These are phyloP conservation scores for Solanum tarapatanum DNA, from an alignment of 257 asterid genomes.

Conservation along the genomic window DNA sequence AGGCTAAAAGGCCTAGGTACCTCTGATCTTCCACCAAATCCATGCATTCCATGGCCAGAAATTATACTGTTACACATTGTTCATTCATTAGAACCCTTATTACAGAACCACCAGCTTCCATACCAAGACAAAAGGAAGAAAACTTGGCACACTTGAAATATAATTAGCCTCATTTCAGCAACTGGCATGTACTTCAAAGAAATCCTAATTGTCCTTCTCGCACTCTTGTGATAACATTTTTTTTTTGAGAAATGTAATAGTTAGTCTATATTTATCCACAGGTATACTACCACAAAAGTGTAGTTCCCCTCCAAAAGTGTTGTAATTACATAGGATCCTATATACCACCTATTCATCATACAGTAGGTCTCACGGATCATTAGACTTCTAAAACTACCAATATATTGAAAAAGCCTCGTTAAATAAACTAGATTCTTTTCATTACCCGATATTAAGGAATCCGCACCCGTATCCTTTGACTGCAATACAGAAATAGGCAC, in stretches of 20 bases:
- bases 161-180: neutral
- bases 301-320: too few relatives aligned
- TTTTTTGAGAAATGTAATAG: too few relatives aligned
- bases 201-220: neutral
- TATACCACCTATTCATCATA: neutral
- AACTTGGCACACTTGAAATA: neutral
- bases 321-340: neutral
- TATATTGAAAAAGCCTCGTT: neutral
- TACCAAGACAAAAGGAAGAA: neutral
- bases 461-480: neutral
- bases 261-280: too few relatives aligned
- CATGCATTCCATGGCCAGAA: neutral
- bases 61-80: neutral
- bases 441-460: neutral
- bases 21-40: neutral
- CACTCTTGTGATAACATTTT: neutral
- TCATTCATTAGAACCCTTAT: neutral
- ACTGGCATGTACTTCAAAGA: neutral
- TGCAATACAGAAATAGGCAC: neutral
- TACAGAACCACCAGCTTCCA: neutral
- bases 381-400: neutral
- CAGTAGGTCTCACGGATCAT: neutral
- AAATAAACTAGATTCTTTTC: neutral
- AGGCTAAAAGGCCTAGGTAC: neutral
- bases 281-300: too few relatives aligned